phyloP scores from a whole-genome alignment of 192 early-diverging fungal species.

The Entrophospora sp. region DNA sequence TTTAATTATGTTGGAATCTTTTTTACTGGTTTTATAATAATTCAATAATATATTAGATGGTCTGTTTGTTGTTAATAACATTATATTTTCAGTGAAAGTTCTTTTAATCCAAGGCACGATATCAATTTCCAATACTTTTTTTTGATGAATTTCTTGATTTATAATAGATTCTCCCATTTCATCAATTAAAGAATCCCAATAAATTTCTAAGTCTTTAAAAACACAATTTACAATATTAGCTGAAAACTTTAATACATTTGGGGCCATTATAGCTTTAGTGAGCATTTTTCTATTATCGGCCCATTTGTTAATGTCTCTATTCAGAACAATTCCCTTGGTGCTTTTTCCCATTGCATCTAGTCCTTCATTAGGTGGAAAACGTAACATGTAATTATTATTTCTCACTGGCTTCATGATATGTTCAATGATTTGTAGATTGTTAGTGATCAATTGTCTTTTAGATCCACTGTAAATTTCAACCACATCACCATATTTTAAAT shows the following conservation, averaged over 20 bases:
- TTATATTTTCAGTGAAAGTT: no score
- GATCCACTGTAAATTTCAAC: constrained; percentile 7
- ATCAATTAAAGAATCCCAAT: not conserved
- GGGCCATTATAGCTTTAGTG: not conserved
- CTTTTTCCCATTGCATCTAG: not conserved
- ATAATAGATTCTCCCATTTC: no score
- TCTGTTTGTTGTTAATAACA: no score
- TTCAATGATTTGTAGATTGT: not conserved
- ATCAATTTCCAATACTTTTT: no score
- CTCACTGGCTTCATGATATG: not conserved
- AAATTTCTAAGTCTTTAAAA: not conserved
- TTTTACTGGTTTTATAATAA: no score
- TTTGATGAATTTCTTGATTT: no score
- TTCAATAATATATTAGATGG: no score
- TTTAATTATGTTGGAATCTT: no score
- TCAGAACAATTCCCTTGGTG: not conserved
- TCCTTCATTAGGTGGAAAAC: not conserved
- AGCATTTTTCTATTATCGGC: not conserved
- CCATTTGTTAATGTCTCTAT: not conserved
- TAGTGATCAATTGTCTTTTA: not conserved
- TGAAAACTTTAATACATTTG: not conserved
- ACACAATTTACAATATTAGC: not conserved
- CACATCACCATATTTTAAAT: not conserved
- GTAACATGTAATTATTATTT: no score
- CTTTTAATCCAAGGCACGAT: no score